A percentile compares a stretch with the other conserved stretches of the same genome.
Evolutionary conservation across 768 basidiomycete genomes (phyloP).

Genomic region (Tremella mesenterica): DNA sequence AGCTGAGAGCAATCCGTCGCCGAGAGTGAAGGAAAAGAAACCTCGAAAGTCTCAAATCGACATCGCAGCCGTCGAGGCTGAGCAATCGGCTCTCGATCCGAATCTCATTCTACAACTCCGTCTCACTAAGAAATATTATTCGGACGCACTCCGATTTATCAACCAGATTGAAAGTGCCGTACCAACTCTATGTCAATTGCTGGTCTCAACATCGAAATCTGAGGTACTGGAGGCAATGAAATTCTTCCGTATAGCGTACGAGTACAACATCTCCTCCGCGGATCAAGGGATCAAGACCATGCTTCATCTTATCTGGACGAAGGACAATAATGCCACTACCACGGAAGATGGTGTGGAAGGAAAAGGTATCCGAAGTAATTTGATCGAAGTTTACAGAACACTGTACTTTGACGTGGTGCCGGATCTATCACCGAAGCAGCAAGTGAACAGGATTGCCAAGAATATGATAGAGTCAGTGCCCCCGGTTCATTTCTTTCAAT

Average conservation of each 20-base stretch:
- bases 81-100: constrained; percentile 61
- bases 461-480: constrained; percentile 85
- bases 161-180: constrained; percentile 59
- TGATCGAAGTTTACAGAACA: constrained; percentile 78
- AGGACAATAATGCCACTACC: constrained; percentile 67
- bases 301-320: constrained; percentile 94
- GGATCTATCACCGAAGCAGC: constrained; percentile 67
- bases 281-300: constrained; percentile 91
- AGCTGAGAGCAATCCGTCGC: constrained; percentile 12
- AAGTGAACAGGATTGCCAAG: constrained; percentile 84
- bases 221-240: constrained; percentile 52
- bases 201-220: constrained; percentile 61
- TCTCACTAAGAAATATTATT: constrained; percentile 74
- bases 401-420: constrained; percentile 80
- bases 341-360: constrained; percentile 58
- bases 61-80: constrained; percentile 59
- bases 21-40: constrained; percentile 28
- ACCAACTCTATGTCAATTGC: constrained; percentile 62
- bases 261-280: constrained; percentile 70
- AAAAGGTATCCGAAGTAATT: constrained; percentile 74
- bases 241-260: constrained; percentile 73
- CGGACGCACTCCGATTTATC: constrained; percentile 79
- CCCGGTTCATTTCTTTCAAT: neutral
- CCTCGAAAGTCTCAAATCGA: constrained; percentile 50
- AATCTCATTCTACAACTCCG: constrained; percentile 59